Percentiles rank a stretch among this genome's conserved stretches.
Conservation (phyloP, 441 rosid genomes). For the Rhodomyrtus psidioides region DNA sequence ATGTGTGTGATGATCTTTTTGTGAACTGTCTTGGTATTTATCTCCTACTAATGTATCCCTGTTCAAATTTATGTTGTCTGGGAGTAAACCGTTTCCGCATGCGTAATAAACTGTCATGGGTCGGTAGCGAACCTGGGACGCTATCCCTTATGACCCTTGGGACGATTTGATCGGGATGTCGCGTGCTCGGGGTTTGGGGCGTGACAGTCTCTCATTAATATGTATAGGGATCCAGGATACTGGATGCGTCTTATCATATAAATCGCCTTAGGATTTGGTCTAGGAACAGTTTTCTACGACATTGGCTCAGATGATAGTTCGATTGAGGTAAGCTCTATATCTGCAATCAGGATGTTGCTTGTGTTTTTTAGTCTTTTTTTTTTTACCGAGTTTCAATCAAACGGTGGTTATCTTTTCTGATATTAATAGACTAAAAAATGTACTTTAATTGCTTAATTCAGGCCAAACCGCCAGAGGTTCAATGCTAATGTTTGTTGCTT, state of each 20-base stretch:
- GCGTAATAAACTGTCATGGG: too few species aligned
- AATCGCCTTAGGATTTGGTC: not conserved
- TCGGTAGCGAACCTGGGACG: too few species aligned
- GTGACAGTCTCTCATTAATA: slow-evolving; percentile 7
- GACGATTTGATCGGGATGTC: too few species aligned
- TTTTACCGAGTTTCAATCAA: not conserved
- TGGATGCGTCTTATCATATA: slow-evolving; percentile 1
- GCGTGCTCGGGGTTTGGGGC: too few species aligned
- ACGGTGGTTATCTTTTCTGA: not conserved
- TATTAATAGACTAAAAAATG: not conserved
- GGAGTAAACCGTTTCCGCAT: too few species aligned
- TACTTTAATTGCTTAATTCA: not conserved
- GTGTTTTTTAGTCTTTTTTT: not conserved
- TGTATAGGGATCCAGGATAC: slow-evolving; percentile 5
- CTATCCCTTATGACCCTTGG: too few species aligned
- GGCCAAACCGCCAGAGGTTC: slow-evolving; percentile 6
- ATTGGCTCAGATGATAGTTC: not conserved
- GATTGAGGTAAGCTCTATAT: not conserved
- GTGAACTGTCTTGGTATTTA: too few species aligned
- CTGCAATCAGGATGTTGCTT: not conserved
- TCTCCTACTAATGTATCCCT: too few species aligned
- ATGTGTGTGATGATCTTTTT: too few species aligned
- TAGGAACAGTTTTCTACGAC: slow-evolving; percentile 1
- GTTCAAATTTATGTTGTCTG: too few species aligned
- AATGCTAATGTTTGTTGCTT: slow-evolving; percentile 6